Percentiles rank a stretch among this genome's conserved stretches.
phyloP scores from a whole-genome alignment of 1,284 basidiomycete species.

The Microbotryum intermedium region DNA sequence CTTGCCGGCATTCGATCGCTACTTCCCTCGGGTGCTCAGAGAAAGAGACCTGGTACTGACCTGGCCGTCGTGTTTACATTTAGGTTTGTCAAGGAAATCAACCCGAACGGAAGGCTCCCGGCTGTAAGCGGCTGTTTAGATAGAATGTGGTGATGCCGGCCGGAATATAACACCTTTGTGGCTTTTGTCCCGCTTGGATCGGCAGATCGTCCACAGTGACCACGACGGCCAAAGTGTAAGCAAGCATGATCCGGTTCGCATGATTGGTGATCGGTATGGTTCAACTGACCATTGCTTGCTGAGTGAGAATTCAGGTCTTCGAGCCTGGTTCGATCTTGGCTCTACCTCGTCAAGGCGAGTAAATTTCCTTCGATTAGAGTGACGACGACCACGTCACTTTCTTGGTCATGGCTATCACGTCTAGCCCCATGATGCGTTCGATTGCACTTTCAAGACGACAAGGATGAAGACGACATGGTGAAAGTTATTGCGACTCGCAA shows the following conservation, averaged over 20 bases:
- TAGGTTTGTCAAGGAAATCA: constrained; percentile 41
- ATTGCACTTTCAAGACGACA: constrained; percentile 50
- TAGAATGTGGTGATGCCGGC: too few relatives aligned
- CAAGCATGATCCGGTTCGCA: too few relatives aligned
- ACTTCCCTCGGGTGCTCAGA: not conserved
- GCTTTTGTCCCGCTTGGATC: too few relatives aligned
- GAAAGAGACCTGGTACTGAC: too few relatives aligned
- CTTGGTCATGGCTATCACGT: not conserved
- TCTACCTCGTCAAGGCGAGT: constrained; percentile 52
- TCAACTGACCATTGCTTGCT: too few relatives aligned
- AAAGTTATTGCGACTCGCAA: constrained; percentile 38
- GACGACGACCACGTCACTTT: too few relatives aligned
- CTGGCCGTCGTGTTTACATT: not conserved
- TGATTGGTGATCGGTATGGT: too few relatives aligned
- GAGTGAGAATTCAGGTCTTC: constrained; percentile 48
- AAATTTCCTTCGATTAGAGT: not conserved
- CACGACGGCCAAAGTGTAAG: constrained; percentile 39
- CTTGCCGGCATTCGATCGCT: not conserved
- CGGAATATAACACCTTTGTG: too few relatives aligned
- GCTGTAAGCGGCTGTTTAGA: not conserved
- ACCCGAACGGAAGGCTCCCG: constrained; percentile 53
- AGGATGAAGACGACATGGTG: constrained; percentile 22
- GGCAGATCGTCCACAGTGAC: constrained; percentile 45
- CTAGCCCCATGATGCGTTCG: constrained; percentile 42
- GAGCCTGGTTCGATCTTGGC: constrained; percentile 58